Base-by-base conservation (phyloP, 208 protist species). In the Trypanosoma cruzi region DNA sequence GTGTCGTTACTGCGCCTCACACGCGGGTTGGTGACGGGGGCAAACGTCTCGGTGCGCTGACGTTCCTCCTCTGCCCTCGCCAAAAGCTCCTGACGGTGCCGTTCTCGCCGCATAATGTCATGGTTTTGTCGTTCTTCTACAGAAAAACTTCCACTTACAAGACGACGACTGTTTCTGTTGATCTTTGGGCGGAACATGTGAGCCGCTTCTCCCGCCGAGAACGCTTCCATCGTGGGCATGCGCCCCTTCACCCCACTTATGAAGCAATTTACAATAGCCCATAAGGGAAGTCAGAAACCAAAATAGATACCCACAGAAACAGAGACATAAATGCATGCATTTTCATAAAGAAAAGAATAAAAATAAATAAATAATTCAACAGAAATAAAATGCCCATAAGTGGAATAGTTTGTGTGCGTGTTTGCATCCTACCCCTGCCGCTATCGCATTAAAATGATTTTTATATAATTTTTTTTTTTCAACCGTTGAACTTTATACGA, bases 81-180 rank as follows among this genome's bases (percentile, higher is more conserved):
- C 20, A 69, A 7, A 18, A 77, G 71, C n/a, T 66, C 34, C 26
- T 40, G 54, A 24, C 61, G 36, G 20, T 32, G 50, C 1, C 8
- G 61, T 24, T 57, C 55, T 26, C 71, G 71, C 13, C 37, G 32
- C 24, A 24, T 49, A 14, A 50, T 44, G 59, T 76, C 76, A 22
- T 77, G 57, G 1, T 81, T 14, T n/a, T 75, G 76, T 29, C 70
- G 63, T 31, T 68, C 64, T 22, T 63, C 22, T 28, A 81, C 46
- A 2, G 68, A 61, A 10, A 70, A 49, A 37, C 46, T 49, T n/a
- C 66, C 61, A 44, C 54, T 71, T 4, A 40, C 44, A 36, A 62
- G 50, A 34, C 26, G 50, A 29, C 70, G 56, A 60, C 57, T 73
- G 20, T 48, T 10, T n/a, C 29, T 18, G 58, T 77, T 71, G 24